phyloP scores from a whole-genome alignment of 805 yeast species.

The Yarrowia yakushimensis region DNA sequence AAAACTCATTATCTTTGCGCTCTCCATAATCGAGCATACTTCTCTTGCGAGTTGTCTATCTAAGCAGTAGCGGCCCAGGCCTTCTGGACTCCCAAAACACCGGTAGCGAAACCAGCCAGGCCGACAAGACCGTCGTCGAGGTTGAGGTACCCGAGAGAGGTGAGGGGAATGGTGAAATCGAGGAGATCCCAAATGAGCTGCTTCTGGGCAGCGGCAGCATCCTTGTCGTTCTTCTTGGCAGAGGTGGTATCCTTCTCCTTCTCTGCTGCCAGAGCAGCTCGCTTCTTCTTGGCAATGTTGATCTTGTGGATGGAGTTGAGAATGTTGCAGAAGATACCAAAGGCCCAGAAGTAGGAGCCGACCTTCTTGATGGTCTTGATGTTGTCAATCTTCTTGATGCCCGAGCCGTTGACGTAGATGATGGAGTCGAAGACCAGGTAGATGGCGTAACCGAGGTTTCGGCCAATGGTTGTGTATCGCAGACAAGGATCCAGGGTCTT shows the following conservation, averaged over 20 bases:
- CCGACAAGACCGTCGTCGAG: conserved; percentile 79
- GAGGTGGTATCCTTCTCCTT: conserved; percentile 42
- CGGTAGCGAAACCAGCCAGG: conserved; percentile 77
- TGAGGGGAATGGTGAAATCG: conserved; percentile 72
- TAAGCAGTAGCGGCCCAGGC: conserved; percentile 52
- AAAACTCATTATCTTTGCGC: conserved; percentile 4
- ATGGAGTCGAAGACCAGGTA: conserved; percentile 40
- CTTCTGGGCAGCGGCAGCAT: conserved; percentile 51
- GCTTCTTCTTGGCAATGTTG: conserved; percentile 44
- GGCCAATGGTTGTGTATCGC: conserved; percentile 43
- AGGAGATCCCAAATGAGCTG: conserved; percentile 72
- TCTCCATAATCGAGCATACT: neutral
- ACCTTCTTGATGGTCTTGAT: conserved; percentile 42
- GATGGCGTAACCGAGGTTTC: conserved; percentile 39
- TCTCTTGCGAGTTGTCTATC: conserved; percentile 5
- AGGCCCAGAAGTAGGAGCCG: conserved; percentile 73
- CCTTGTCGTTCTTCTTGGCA: conserved; percentile 42
- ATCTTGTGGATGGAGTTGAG: conserved; percentile 55
- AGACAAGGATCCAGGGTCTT: conserved; percentile 60
- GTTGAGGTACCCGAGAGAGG: conserved; percentile 56
- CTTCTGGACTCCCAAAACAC: conserved; percentile 71
- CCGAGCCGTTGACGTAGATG: conserved; percentile 35
- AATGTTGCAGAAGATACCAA: conserved; percentile 63
- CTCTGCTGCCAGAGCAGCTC: conserved; percentile 39
- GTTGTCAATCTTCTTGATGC: conserved; percentile 38